Evolutionary conservation across 2,329 filamentous ascomycete genomes (phyloP).

Genomic region (Blumeria graminis): DNA sequence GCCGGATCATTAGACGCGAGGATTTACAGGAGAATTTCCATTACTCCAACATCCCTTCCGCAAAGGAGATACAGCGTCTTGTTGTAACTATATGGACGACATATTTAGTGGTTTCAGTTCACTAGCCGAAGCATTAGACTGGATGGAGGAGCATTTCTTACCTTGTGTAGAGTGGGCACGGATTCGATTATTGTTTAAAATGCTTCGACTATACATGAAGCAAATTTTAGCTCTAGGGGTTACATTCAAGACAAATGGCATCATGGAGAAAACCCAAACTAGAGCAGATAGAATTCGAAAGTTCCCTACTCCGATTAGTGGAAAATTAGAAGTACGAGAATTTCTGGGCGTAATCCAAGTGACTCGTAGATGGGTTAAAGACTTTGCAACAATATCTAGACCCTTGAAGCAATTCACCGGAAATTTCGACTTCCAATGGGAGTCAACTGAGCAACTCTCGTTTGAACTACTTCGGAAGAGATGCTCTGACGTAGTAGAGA

Average conservation of each 20-base stretch:
- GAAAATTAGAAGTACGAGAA: not conserved
- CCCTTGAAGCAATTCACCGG: not conserved
- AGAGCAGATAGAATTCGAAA: not conserved
- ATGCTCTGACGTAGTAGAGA: not conserved
- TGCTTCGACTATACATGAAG: not conserved
- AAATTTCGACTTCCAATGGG: not conserved
- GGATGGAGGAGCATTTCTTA: not conserved
- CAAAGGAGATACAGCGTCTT: not conserved
- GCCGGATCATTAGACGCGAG: not conserved
- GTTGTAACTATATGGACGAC: no score
- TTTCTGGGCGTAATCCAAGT: no score
- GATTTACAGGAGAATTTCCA: not conserved
- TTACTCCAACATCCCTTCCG: not conserved
- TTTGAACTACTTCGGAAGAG: not conserved
- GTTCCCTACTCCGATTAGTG: not conserved
- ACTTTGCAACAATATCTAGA: not conserved
- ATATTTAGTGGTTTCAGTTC: no score
- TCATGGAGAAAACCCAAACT: not conserved
- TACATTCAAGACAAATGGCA: not conserved
- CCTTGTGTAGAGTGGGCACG: not conserved
- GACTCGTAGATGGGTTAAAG: not conserved
- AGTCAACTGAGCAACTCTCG: not conserved
- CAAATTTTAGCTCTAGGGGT: not conserved
- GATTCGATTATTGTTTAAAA: not conserved
- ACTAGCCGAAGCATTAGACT: not conserved